Conservation (phyloP, 2,329 filamentous ascomycete species). For the Fusarium luffae region DNA sequence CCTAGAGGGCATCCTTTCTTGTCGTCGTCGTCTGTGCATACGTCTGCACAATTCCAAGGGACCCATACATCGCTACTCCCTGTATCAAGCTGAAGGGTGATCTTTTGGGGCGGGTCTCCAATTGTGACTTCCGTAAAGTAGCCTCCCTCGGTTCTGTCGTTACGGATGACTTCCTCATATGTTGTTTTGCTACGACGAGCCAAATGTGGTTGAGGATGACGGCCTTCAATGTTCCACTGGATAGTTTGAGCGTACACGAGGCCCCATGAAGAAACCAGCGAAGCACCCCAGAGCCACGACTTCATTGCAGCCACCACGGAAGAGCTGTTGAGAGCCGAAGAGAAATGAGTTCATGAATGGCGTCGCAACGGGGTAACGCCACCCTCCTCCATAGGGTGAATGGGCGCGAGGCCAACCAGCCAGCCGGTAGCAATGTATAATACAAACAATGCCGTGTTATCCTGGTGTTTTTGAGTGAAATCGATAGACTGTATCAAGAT, state of each 20-base stretch:
- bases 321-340: background rate
- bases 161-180: constrained; percentile 57
- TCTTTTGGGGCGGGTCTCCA: constrained; percentile 66
- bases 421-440: constrained; percentile 11
- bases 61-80: constrained; percentile 75
- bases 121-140: constrained; percentile 69
- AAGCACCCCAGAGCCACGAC: constrained; percentile 33
- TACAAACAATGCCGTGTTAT: background rate
- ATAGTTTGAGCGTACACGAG: constrained; percentile 52
- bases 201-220: constrained; percentile 47
- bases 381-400: constrained; percentile 42
- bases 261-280: constrained; percentile 40
- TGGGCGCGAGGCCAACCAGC: constrained; percentile 24
- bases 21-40: constrained; percentile 51
- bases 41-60: constrained; percentile 51
- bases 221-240: constrained; percentile 60
- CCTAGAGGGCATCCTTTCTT: constrained; percentile 54
- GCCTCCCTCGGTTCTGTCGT: constrained; percentile 57
- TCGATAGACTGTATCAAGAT: background rate
- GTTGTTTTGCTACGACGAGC: constrained; percentile 53
- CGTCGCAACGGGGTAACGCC: constrained; percentile 33
- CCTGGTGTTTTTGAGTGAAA: background rate
- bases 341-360: constrained; percentile 33
- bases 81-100: constrained; percentile 71
- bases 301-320: constrained; percentile 40